These are phyloP conservation scores for Clavispora carvajalis DNA, from an alignment of 805 yeast species.

Conservation along the genomic window DNA sequence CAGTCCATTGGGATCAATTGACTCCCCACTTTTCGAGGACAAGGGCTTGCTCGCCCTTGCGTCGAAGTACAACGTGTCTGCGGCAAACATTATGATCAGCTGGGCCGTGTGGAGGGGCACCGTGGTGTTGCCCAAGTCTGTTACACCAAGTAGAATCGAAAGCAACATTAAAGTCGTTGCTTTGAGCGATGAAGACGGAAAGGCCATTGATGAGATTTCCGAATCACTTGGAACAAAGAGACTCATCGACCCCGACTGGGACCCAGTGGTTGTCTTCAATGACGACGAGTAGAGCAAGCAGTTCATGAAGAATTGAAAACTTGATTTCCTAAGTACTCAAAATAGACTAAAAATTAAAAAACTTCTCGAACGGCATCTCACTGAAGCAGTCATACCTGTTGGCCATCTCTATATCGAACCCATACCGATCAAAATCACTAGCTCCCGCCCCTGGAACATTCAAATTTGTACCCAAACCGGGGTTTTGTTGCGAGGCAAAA, in stretches of 20 bases:
- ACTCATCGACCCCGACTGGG: slow-evolving; percentile 33
- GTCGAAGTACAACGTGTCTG: slow-evolving; percentile 33
- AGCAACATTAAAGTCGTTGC: slow-evolving; percentile 31
- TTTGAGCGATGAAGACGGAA: slow-evolving; percentile 32
- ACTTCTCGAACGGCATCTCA: slow-evolving; percentile 22
- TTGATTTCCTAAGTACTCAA: no score
- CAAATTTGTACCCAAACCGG: not conserved
- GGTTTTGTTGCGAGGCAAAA: not conserved
- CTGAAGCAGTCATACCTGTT: slow-evolving; percentile 23
- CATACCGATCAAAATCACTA: slow-evolving; percentile 2
- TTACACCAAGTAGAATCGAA: slow-evolving; percentile 24
- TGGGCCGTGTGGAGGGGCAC: slow-evolving; percentile 58
- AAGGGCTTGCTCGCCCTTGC: slow-evolving; percentile 41
- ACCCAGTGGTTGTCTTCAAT: slow-evolving; percentile 25
- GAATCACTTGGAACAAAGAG: slow-evolving; percentile 25
- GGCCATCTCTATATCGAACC: slow-evolving; percentile 13
- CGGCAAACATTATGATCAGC: slow-evolving; percentile 50
- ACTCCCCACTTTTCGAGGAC: slow-evolving; percentile 48
- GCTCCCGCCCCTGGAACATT: not conserved
- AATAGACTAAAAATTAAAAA: slow-evolving; percentile 6
- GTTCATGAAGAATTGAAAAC: no score
- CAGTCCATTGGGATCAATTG: slow-evolving; percentile 66
- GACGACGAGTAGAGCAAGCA: slow-evolving; percentile 5
- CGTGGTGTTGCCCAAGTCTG: slow-evolving; percentile 41
- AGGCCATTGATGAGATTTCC: slow-evolving; percentile 22